phyloP scores from a whole-genome alignment of 306 rosid genomes.

The Glycine tomentella region DNA sequence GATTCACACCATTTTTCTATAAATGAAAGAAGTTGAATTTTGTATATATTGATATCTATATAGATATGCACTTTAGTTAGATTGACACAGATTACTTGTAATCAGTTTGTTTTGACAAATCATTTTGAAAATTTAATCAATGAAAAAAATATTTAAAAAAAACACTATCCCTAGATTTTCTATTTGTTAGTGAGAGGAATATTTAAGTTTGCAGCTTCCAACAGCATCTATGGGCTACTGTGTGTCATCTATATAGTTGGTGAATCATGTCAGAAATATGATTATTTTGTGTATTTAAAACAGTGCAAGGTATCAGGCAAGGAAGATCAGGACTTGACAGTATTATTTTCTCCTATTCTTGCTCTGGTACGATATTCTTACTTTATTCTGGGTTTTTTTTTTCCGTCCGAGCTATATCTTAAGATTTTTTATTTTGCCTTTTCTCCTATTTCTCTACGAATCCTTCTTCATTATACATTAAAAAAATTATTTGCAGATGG shows the following conservation, averaged over 20 bases:
- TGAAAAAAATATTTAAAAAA: too few species aligned
- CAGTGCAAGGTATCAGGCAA: slow-evolving; percentile 72
- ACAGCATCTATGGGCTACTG: not conserved
- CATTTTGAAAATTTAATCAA: too few species aligned
- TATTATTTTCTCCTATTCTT: slow-evolving; percentile 62
- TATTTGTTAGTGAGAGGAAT: too few species aligned
- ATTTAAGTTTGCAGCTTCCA: not conserved
- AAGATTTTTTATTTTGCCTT: not conserved
- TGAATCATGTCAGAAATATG: slow-evolving; percentile 25
- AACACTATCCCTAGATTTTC: too few species aligned
- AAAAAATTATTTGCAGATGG: slow-evolving; percentile 64
- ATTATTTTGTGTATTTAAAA: slow-evolving; percentile 47
- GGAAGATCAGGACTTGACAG: slow-evolving; percentile 59
- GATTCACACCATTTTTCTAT: too few species aligned
- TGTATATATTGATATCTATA: too few species aligned
- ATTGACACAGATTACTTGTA: too few species aligned
- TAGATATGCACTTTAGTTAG: too few species aligned
- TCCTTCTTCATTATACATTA: slow-evolving; percentile 31
- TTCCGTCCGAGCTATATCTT: slow-evolving; percentile 18
- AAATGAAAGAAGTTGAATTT: too few species aligned
- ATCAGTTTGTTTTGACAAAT: too few species aligned
- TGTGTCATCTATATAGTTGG: slow-evolving; percentile 8
- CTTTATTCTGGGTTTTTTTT: slow-evolving; percentile 38
- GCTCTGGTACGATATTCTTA: slow-evolving; percentile 66
- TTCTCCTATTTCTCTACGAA: slow-evolving; percentile 38